Conservation (phyloP, 331 rosid species). For the Pyracantha coccinea region DNA sequence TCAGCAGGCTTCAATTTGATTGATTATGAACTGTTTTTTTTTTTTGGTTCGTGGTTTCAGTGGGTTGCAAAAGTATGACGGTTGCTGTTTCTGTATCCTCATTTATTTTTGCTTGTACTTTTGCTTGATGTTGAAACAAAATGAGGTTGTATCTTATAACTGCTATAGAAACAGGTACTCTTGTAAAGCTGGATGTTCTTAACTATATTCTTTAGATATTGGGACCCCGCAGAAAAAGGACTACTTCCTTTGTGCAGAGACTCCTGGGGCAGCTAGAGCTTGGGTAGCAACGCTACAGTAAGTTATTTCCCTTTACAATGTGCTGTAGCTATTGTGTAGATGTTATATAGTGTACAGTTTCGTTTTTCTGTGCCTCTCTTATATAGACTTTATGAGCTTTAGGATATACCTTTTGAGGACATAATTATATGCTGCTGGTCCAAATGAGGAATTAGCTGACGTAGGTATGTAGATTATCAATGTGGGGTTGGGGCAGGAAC, state of each 20-base stretch:
- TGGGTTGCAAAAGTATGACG: slow-evolving; percentile 87
- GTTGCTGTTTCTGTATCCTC: slow-evolving; percentile 98
- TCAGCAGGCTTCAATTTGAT: slow-evolving; percentile 2
- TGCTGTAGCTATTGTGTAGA: neutral
- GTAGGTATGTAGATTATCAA: neutral
- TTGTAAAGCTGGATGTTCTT: slow-evolving; percentile 20
- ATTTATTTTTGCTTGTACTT: slow-evolving; percentile 7
- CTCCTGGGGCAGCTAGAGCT: slow-evolving; percentile 97
- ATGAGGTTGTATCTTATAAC: neutral
- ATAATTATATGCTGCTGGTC: neutral
- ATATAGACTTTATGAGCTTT: neutral
- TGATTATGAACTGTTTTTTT: slow-evolving; percentile 9
- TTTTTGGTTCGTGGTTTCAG: slow-evolving; percentile 31
- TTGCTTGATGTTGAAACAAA: neutral
- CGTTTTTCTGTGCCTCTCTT: neutral
- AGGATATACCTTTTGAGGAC: neutral
- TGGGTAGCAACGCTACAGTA: slow-evolving; percentile 98
- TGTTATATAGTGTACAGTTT: neutral
- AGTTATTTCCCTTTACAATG: slow-evolving; percentile 23
- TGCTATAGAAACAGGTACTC: neutral
- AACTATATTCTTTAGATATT: slow-evolving; percentile 52
- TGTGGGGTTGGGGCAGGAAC: neutral
- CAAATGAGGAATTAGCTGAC: neutral
- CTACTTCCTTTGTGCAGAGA: slow-evolving; percentile 97
- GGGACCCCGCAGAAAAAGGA: slow-evolving; percentile 98